Percentiles rank a stretch among this genome's conserved stretches.
Conservation (phyloP, 2,329 filamentous ascomycete genomes). For the Lasiodiplodia citricola region DNA sequence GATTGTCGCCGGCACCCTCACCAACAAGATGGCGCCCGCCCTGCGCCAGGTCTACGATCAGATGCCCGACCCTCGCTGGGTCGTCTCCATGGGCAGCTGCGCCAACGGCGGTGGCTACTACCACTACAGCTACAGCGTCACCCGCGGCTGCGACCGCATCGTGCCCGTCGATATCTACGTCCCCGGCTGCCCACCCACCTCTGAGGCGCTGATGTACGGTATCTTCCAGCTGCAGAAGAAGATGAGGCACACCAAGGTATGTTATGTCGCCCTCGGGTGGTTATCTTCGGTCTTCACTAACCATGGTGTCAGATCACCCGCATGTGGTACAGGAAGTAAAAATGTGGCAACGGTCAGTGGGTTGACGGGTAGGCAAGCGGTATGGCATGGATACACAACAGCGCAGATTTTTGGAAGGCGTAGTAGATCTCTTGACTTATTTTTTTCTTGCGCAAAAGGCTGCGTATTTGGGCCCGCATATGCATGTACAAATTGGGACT, state of each 20-base stretch:
- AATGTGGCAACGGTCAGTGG: background rate
- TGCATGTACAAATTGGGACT: constrained; percentile 15
- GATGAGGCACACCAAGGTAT: constrained; percentile 64
- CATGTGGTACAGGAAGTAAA: constrained; percentile 64
- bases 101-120: constrained; percentile 87
- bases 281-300: background rate
- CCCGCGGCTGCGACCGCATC: constrained; percentile 77
- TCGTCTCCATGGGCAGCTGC: constrained; percentile 83
- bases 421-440: constrained; percentile 12
- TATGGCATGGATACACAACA: constrained; percentile 12
- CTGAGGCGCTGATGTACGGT: constrained; percentile 62
- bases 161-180: constrained; percentile 86
- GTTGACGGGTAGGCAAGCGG: background rate
- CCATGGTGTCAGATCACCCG: constrained; percentile 50
- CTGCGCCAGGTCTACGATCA: constrained; percentile 92
- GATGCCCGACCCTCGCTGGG: constrained; percentile 92
- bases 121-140: constrained; percentile 83
- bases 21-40: constrained; percentile 95
- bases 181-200: constrained; percentile 69
- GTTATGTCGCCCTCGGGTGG: background rate
- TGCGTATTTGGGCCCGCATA: background rate
- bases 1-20: constrained; percentile 92
- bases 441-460: background rate
- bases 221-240: constrained; percentile 81
- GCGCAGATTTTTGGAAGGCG: background rate